Evolutionary conservation across 2,329 filamentous ascomycete species (phyloP).

Genomic region (Arthrobotrys musiformis): DNA sequence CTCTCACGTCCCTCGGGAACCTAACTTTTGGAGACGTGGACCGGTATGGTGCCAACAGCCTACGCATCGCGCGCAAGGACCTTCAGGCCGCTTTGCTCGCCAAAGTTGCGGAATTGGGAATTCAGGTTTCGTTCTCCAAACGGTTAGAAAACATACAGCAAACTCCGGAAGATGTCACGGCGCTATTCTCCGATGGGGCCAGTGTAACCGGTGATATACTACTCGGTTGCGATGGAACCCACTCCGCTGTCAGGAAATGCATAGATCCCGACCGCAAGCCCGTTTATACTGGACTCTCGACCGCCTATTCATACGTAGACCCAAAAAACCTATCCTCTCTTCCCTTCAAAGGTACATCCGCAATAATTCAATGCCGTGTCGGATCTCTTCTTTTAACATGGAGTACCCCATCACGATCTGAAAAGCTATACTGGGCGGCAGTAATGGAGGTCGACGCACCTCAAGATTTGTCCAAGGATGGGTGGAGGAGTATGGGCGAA

Average conservation of each 20-base stretch:
- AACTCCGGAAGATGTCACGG: slow-evolving; percentile 48
- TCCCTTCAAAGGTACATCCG: slow-evolving; percentile 44
- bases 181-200: slow-evolving; percentile 59
- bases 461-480: slow-evolving; percentile 34
- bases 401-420: slow-evolving; percentile 37
- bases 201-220: slow-evolving; percentile 59
- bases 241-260: slow-evolving; percentile 60
- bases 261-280: slow-evolving; percentile 45
- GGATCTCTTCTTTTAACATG: slow-evolving; percentile 39
- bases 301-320: slow-evolving; percentile 43
- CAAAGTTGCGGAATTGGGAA: slow-evolving; percentile 52
- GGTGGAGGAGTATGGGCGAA: slow-evolving; percentile 40
- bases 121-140: slow-evolving; percentile 57
- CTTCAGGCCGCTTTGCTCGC: slow-evolving; percentile 59
- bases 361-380: slow-evolving; percentile 36
- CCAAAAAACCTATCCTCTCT: slow-evolving; percentile 11
- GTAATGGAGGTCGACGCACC: slow-evolving; percentile 41
- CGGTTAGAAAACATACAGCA: slow-evolving; percentile 30
- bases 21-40: slow-evolving; percentile 67
- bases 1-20: slow-evolving; percentile 59
- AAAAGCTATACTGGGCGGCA: slow-evolving; percentile 43
- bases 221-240: slow-evolving; percentile 61
- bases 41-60: slow-evolving; percentile 66
- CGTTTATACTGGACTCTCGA: slow-evolving; percentile 40
- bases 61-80: slow-evolving; percentile 60